A percentile compares a stretch with the other conserved stretches of the same genome.
These are phyloP conservation scores for Primulina huaijiensis DNA, from an alignment of 257 asterid genomes.

Conservation along the genomic window DNA sequence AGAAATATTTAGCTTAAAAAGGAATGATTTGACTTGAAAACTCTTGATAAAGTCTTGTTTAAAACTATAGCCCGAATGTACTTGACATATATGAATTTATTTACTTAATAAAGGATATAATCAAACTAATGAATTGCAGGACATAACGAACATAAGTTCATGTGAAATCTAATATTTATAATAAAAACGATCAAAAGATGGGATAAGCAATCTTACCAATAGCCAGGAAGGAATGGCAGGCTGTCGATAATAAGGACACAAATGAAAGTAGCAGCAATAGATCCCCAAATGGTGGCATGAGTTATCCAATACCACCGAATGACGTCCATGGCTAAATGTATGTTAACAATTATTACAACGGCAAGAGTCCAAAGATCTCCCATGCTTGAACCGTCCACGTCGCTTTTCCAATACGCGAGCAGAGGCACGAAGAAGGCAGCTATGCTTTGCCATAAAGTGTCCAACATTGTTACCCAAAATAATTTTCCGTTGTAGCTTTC, in stretches of 20 bases:
- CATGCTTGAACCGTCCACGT: slow-evolving; percentile 65
- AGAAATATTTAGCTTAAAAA: too few relatives aligned
- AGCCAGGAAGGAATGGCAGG: slow-evolving; percentile 70
- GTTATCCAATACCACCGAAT: slow-evolving; percentile 82
- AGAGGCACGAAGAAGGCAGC: slow-evolving; percentile 69
- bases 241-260: slow-evolving; percentile 70
- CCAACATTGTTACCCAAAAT: slow-evolving; percentile 78
- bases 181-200: not conserved
- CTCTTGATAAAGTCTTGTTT: too few relatives aligned
- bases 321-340: slow-evolving; percentile 94
- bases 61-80: too few relatives aligned
- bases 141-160: not conserved
- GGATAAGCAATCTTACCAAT: slow-evolving; percentile 49
- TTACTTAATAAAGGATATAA: too few relatives aligned
- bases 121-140: too few relatives aligned
- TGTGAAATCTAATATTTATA: not conserved
- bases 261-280: slow-evolving; percentile 72
- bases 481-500: slow-evolving; percentile 72
- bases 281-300: slow-evolving; percentile 89
- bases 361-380: slow-evolving; percentile 96
- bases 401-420: slow-evolving; percentile 70
- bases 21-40: too few relatives aligned
- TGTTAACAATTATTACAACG: slow-evolving; percentile 72
- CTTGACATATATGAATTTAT: too few relatives aligned
- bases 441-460: slow-evolving; percentile 89